Evolutionary conservation across 331 rosid species (phyloP).

Genomic region (Rhamnella rubrinervis): DNA sequence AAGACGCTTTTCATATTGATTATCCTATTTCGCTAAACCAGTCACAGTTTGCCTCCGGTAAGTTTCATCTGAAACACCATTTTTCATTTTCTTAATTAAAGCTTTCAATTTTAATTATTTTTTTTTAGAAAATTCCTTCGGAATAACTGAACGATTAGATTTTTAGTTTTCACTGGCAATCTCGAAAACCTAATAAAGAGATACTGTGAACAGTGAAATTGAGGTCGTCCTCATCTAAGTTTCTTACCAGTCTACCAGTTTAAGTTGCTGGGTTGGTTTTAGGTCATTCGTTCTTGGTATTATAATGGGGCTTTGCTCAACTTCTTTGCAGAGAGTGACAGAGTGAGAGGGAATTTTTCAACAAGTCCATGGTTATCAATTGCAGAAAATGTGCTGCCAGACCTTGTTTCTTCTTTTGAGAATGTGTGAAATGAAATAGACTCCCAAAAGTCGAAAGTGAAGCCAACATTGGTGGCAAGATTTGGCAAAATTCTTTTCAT

Average conservation of each 20-base stretch:
- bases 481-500: conserved; percentile 45
- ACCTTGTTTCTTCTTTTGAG: conserved; percentile 31
- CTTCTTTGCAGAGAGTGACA: background rate
- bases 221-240: no score
- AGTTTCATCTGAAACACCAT: no score
- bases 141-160: no score
- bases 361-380: conserved; percentile 33
- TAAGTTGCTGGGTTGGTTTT: background rate
- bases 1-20: no score
- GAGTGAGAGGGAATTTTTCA: conserved; percentile 4
- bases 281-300: background rate
- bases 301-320: background rate
- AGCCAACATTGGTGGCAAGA: conserved; percentile 41
- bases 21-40: no score
- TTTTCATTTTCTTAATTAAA: no score
- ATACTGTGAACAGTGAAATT: no score
- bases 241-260: background rate
- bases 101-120: no score
- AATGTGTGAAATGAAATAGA: conserved; percentile 24
- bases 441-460: conserved; percentile 1
- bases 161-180: no score
- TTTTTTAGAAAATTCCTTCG: no score
- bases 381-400: conserved; percentile 29
- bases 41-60: no score
- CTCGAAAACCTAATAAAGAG: no score